Evolutionary conservation across 2,329 filamentous ascomycete genomes (phyloP), one percentile per base, ranked within the genome.

Genomic region (Epichloe scottii): DNA sequence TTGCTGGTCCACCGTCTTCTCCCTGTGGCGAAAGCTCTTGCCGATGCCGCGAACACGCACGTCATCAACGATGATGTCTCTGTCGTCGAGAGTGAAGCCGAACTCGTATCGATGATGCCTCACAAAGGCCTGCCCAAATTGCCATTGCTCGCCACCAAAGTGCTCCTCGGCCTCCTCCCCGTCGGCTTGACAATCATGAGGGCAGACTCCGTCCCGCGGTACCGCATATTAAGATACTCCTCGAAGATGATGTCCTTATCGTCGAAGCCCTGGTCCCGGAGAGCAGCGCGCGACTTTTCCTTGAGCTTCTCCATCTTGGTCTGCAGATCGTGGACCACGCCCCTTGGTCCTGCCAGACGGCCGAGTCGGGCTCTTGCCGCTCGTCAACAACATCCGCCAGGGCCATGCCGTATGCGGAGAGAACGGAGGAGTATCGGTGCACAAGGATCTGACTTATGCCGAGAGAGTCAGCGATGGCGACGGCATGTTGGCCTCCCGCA

Each of bases 181-280:
- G 68, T 76, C 0, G 89, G 88, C 65, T 85, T 88, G 56, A 93
- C 70, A 46, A 95, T 81, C 89, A 95, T 96, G 41, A 95, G 75
- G 1, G 89, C 87, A 7, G 89, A 94, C 63, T 95, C 89, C 0
- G 89, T 95, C 11, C 89, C 89, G 37, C 88, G 80, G 61, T 95
- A 95, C 52, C 90, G 76, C 84, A 96, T 89, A 63, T 96, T 95
- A 51, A 97, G 78, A 61, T 95, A 96, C 63, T 95, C 87, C 63
- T 95, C 89, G 60, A 91, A 95, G 0, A 82, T 76, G 23, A 95
- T 87, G 34, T 87, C 81, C 5, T 78, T 70, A 42, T 86, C 79
- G 1, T 76, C 71, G 61, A 96, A 95, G 0, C 89, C 90, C 66
- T 96, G 90, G 2, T 85, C 83, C 21, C 73, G 72, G 4, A 96